A percentile compares a stretch with the other conserved stretches of the same genome.
Conservation (phyloP, 1,284 basidiomycete species). For the Leucoagaricus sp. region DNA sequence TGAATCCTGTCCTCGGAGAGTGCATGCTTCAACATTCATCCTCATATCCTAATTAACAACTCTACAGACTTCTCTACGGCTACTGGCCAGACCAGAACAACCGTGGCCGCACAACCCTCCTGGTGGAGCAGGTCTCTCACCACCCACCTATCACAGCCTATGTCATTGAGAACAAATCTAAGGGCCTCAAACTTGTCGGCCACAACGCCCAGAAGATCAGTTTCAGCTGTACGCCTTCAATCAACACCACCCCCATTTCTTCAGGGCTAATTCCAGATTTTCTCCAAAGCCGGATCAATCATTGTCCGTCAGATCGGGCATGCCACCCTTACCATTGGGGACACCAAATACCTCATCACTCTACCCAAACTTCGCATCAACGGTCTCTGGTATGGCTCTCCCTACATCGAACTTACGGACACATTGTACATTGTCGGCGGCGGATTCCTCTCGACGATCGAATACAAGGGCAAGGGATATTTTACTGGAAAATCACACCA, state of each 20-base stretch:
- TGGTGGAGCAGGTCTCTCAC: slow-evolving; percentile 97
- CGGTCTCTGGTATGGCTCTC: slow-evolving; percentile 52
- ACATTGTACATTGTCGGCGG: slow-evolving; percentile 84
- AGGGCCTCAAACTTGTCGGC: slow-evolving; percentile 82
- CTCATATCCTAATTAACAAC: not conserved
- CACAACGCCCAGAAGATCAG: slow-evolving; percentile 97
- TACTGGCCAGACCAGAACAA: slow-evolving; percentile 82
- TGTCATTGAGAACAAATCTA: slow-evolving; percentile 82
- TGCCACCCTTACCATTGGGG: slow-evolving; percentile 77
- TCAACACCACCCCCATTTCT: not conserved
- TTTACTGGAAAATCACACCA: slow-evolving; percentile 92
- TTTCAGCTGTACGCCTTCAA: slow-evolving; percentile 63
- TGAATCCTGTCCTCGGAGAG: slow-evolving; percentile 97
- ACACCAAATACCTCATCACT: slow-evolving; percentile 88
- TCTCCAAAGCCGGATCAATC: slow-evolving; percentile 58
- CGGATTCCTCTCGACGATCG: slow-evolving; percentile 57
- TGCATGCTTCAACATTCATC: slow-evolving; percentile 38
- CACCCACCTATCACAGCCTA: slow-evolving; percentile 90
- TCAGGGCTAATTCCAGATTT: slow-evolving; percentile 6
- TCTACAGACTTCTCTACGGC: slow-evolving; percentile 84
- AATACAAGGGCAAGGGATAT: slow-evolving; percentile 96
- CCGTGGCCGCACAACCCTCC: slow-evolving; percentile 83
- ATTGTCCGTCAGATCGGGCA: slow-evolving; percentile 97
- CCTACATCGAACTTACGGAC: slow-evolving; percentile 90
- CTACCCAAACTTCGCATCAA: slow-evolving; percentile 77